Conservation (phyloP, 2,329 filamentous ascomycete genomes). For the Pseudogymnoascus sp. region DNA sequence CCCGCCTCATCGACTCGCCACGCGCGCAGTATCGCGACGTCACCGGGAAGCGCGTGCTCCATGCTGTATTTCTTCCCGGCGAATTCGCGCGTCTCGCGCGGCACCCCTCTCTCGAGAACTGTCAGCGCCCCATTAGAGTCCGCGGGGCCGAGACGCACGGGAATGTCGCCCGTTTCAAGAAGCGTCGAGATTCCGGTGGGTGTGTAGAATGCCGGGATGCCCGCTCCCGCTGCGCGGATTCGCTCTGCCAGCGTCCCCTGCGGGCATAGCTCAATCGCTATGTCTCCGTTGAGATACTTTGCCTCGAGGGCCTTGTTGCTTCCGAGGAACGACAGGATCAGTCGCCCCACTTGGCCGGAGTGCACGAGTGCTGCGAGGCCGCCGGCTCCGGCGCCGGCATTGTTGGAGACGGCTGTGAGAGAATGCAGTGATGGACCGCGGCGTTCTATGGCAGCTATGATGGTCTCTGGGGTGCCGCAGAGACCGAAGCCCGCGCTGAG, state of each 20-base stretch:
- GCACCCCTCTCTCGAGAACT: slow-evolving; percentile 57
- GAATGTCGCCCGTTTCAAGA: slow-evolving; percentile 62
- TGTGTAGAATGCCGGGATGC: slow-evolving; percentile 76
- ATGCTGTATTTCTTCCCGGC: slow-evolving; percentile 67
- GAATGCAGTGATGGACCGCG: slow-evolving; percentile 50
- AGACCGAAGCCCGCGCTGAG: slow-evolving; percentile 78
- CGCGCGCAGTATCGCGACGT: slow-evolving; percentile 71
- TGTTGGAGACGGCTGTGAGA: slow-evolving; percentile 74
- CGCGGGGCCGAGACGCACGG: slow-evolving; percentile 53
- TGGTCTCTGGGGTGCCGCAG: slow-evolving; percentile 70
- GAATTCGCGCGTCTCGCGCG: slow-evolving; percentile 67
- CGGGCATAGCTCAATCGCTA: slow-evolving; percentile 69
- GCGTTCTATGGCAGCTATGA: slow-evolving; percentile 62
- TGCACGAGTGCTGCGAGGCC: slow-evolving; percentile 64
- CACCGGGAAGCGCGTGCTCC: slow-evolving; percentile 69
- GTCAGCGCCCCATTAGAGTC: slow-evolving; percentile 34
- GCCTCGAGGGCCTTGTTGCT: slow-evolving; percentile 71
- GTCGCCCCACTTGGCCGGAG: slow-evolving; percentile 63
- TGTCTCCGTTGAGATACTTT: slow-evolving; percentile 67
- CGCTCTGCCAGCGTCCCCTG: slow-evolving; percentile 71
- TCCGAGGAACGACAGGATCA: slow-evolving; percentile 70
- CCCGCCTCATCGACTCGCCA: slow-evolving; percentile 71
- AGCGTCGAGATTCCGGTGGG: slow-evolving; percentile 65
- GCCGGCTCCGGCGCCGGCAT: slow-evolving; percentile 63
- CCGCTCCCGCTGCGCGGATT: slow-evolving; percentile 65